A percentile compares a stretch with the other conserved stretches of the same genome.
Conservation (phyloP, 2,329 filamentous ascomycete genomes). For the Chaetomiaceae sp. region DNA sequence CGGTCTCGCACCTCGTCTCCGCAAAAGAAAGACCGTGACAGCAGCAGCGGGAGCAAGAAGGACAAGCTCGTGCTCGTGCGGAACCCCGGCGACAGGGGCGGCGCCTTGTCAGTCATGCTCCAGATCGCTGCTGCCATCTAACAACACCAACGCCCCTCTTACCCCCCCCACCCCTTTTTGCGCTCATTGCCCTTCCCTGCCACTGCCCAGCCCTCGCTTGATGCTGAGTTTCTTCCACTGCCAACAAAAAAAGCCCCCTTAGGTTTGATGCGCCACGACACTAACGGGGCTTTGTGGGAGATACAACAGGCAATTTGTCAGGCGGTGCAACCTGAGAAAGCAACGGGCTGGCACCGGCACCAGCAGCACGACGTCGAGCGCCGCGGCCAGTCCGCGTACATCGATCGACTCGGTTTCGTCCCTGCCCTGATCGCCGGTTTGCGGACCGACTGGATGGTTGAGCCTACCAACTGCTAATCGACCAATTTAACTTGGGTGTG, state of each 20-base stretch:
- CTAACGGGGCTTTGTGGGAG: constrained; percentile 12
- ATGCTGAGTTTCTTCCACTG: no score
- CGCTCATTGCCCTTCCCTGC: neutral
- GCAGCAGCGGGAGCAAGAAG: constrained; percentile 20
- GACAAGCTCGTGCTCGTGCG: constrained; percentile 27
- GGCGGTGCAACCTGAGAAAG: constrained; percentile 8
- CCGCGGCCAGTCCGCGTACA: constrained; percentile 8
- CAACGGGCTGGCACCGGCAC: neutral
- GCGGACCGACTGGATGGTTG: neutral
- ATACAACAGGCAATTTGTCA: constrained; percentile 9
- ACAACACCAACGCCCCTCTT: neutral
- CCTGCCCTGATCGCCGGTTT: neutral
- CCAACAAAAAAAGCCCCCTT: neutral
- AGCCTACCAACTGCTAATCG: no score
- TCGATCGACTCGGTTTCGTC: constrained; percentile 16
- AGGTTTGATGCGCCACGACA: neutral
- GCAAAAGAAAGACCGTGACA: constrained; percentile 24
- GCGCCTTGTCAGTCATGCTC: constrained; percentile 27
- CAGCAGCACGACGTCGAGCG: neutral
- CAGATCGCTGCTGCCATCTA: constrained; percentile 27
- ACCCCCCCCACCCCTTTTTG: neutral
- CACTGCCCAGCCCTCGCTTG: neutral
- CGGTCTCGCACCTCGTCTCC: constrained; percentile 25
- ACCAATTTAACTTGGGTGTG: no score
- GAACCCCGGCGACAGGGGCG: constrained; percentile 25